A percentile compares a stretch with the other conserved stretches of the same genome.
Conservation (phyloP, 2,329 filamentous ascomycete species). For the Clarireedia hainanense region DNA sequence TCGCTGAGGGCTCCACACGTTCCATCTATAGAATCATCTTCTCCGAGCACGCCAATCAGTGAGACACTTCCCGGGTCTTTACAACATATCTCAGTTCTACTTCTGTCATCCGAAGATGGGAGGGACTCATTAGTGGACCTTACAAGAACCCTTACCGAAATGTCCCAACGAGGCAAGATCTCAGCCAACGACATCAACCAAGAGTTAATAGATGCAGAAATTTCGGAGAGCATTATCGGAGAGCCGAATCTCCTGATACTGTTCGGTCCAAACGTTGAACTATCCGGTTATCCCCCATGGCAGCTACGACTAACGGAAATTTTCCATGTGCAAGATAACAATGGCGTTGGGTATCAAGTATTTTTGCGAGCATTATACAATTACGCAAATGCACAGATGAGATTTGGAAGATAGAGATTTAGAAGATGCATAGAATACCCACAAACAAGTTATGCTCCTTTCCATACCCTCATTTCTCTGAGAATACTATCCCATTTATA, state of each 20-base stretch:
- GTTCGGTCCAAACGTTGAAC: constrained; percentile 74
- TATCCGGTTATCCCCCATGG: constrained; percentile 94
- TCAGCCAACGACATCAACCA: constrained; percentile 71
- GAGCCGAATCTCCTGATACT: constrained; percentile 87
- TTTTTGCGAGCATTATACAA: constrained; percentile 80
- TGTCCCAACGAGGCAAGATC: constrained; percentile 86
- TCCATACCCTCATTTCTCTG: constrained; percentile 35
- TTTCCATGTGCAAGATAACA: constrained; percentile 68
- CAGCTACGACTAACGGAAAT: constrained; percentile 93
- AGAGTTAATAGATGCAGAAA: constrained; percentile 83
- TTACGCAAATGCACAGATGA: constrained; percentile 82
- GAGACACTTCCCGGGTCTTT: constrained; percentile 28
- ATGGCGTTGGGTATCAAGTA: constrained; percentile 85
- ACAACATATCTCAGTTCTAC: constrained; percentile 53
- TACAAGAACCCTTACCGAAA: constrained; percentile 87
- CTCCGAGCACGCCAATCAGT: constrained; percentile 36
- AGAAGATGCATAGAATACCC: background rate
- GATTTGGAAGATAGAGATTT: constrained; percentile 41
- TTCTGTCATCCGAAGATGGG: constrained; percentile 83
- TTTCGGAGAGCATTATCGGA: constrained; percentile 69
- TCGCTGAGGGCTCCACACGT: constrained; percentile 66
- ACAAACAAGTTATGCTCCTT: constrained; percentile 11
- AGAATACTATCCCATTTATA: constrained; percentile 56
- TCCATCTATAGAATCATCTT: constrained; percentile 45
- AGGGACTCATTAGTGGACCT: constrained; percentile 91